Conservation (phyloP, 139 green algal species). For the Picochlorum sp. region DNA sequence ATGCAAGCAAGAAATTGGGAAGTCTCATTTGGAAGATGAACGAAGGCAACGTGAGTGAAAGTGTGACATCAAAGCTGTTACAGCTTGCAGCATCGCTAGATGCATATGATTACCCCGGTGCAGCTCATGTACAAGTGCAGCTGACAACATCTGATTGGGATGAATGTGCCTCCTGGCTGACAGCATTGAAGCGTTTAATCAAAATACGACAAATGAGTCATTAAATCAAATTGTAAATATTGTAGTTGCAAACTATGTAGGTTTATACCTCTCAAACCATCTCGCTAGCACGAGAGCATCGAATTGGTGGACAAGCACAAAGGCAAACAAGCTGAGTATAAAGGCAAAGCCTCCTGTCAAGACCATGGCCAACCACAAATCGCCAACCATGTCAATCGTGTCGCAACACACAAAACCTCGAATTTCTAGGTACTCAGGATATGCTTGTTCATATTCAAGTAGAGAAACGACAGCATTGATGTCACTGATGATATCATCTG, state of each 20-base stretch:
- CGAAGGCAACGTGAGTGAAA: conserved; percentile 51
- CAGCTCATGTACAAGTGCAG: conserved; percentile 69
- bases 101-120: conserved; percentile 62
- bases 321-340: background rate
- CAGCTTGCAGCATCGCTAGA: conserved; percentile 74
- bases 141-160: conserved; percentile 93
- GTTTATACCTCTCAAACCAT: conserved; percentile 3
- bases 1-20: conserved; percentile 82
- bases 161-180: conserved; percentile 85
- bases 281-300: conserved; percentile 3
- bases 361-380: conserved; percentile 16
- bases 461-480: background rate
- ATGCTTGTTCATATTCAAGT: background rate
- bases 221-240: too few species aligned
- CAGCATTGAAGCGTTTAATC: conserved; percentile 88
- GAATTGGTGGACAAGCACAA: background rate
- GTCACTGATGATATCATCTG: background rate
- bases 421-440: conserved; percentile 9
- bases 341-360: conserved; percentile 12
- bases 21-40: conserved; percentile 87
- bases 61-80: conserved; percentile 66
- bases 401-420: conserved; percentile 18
- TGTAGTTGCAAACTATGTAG: too few species aligned
- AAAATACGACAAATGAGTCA: conserved; percentile 47
- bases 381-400: conserved; percentile 6